Evolutionary conservation across 306 rosid genomes (phyloP), one percentile per base, ranked within the genome.

Genomic region (Cicer chorassanicum): DNA sequence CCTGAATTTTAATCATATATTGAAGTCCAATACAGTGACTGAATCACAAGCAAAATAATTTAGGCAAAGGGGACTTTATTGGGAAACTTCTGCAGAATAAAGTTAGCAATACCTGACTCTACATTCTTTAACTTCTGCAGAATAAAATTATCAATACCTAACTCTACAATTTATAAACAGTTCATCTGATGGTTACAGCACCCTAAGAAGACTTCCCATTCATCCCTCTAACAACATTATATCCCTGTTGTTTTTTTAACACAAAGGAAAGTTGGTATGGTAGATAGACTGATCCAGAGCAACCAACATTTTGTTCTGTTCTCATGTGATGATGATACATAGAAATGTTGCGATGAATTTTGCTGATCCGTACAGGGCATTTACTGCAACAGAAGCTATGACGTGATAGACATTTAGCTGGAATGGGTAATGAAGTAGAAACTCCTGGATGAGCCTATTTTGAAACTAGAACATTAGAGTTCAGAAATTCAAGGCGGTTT

Each of bases 401-500:
- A 45, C 18, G 55, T 54, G 74, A 54, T 13, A 63, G 13, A 24
- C 49, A 72, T 8, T 43, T 11, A 16, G 53, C 3, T 54, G 54
- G 12, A 44, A 59, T 15, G 8, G 1, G 71, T n/a, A 43, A 9
- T 61, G 42, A 46, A 60, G 71, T 18, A 53, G 68, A 45, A 76
- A 42, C 40, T 19, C 36, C 36, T 13, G 10, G 15, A 68, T 38
- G 71, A 42, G 65, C 68, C 68, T 83, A 78, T 74, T 88, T 36
- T 61, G 94, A 76, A 63, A 83, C 85, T 9, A 83, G 80, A 60
- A 63, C 83, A 34, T 80, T 85, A 40, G 90, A 88, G 83, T 84
- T 70, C 78, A 93, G 87, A 40, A 93, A 77, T 55, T 66, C 87
- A 55, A 93, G 91, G 29, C 97, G 97, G 65, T 86, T 93, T 75